Conservation (phyloP, 116 monocot species). For the Trichopus zeylanicus region DNA sequence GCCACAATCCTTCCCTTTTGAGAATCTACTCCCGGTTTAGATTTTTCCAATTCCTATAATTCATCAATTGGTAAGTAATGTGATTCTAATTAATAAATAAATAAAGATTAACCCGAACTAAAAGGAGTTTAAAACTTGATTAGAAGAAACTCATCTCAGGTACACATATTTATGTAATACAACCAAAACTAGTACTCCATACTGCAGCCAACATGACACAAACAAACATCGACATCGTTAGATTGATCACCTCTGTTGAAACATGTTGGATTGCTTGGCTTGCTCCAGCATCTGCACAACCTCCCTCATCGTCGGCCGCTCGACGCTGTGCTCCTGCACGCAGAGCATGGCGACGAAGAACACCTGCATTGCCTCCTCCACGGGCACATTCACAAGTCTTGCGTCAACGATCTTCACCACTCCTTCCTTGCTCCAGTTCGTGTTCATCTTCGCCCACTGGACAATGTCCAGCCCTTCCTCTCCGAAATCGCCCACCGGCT, state of each 20-base stretch:
- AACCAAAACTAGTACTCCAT: not conserved
- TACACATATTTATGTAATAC: too few species aligned
- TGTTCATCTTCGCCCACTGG: slow-evolving; percentile 55
- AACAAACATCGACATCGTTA: not conserved
- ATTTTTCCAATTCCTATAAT: not conserved
- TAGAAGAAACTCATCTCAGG: too few species aligned
- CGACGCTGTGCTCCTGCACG: slow-evolving; percentile 70
- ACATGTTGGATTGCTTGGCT: slow-evolving; percentile 19
- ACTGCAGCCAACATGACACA: not conserved
- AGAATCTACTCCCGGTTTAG: not conserved
- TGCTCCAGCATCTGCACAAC: slow-evolving; percentile 89
- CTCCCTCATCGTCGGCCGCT: slow-evolving; percentile 91
- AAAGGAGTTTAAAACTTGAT: too few species aligned
- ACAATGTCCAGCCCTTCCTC: slow-evolving; percentile 79
- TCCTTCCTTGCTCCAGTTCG: slow-evolving; percentile 48
- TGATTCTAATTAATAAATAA: too few species aligned
- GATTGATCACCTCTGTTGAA: slow-evolving; percentile 8
- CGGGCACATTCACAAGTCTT: slow-evolving; percentile 34
- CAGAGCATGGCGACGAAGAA: slow-evolving; percentile 87
- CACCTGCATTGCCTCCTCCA: slow-evolving; percentile 72
- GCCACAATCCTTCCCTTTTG: not conserved
- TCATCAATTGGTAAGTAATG: too few species aligned
- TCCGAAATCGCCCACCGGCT: slow-evolving; percentile 69
- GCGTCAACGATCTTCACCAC: slow-evolving; percentile 60
- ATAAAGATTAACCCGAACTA: too few species aligned